phyloP scores from a whole-genome alignment of 495 filamentous ascomycete genomes.

The Copromyces sp. region DNA sequence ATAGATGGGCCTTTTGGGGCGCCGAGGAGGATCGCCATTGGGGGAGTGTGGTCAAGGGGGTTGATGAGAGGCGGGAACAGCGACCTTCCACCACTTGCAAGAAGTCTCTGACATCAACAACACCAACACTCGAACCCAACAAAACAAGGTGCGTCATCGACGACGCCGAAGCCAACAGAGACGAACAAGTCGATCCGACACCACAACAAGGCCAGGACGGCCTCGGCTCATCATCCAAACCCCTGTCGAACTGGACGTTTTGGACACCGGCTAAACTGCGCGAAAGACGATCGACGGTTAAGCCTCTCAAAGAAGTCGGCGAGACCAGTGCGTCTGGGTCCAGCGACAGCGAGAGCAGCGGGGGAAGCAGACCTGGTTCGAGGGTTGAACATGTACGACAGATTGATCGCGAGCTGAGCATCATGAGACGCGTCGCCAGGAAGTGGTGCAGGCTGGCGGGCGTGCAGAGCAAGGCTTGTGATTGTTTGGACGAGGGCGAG shows the following conservation, averaged over 20 bases:
- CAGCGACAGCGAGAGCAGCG: not conserved
- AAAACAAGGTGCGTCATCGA: not conserved
- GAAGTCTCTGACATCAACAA: not conserved
- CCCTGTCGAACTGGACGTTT: conserved; percentile 19
- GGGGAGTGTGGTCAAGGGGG: conserved; percentile 44
- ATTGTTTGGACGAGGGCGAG: conserved; percentile 42
- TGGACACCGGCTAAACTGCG: conserved; percentile 37
- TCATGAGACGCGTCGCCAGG: conserved; percentile 50
- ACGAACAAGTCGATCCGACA: not conserved
- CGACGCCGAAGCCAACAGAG: not conserved
- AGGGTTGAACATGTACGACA: conserved; percentile 12
- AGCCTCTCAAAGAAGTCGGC: conserved; percentile 22
- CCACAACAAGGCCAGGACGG: not conserved
- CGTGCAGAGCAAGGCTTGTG: conserved; percentile 37
- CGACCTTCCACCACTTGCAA: too few relatives aligned
- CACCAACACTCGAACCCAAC: not conserved
- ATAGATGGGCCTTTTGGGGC: conserved; percentile 62
- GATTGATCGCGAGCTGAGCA: conserved; percentile 27
- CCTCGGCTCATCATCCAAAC: not conserved
- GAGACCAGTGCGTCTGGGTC: conserved; percentile 20
- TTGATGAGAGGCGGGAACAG: conserved; percentile 4
- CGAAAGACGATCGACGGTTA: conserved; percentile 22
- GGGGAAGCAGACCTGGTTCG: not conserved
- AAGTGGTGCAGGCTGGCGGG: conserved; percentile 70
- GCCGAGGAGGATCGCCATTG: conserved; percentile 48